A percentile compares a stretch with the other conserved stretches of the same genome.
Evolutionary conservation across 352 stramenopile genomes (phyloP).

Genomic region (Globisporangium polare): DNA sequence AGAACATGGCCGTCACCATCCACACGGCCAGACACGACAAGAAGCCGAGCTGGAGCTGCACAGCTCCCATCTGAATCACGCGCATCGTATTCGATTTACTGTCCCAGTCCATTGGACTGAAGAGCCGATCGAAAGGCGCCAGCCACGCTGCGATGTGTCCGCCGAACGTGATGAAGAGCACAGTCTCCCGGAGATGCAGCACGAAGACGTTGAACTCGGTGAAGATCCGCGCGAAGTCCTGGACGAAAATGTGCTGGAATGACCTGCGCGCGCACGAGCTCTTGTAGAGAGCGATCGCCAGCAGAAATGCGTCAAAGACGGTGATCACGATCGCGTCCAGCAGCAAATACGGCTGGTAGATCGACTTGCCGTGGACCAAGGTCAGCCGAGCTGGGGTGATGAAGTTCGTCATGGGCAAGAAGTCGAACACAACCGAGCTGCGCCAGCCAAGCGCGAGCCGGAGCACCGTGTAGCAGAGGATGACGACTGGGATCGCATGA

Average conservation of each 20-base stretch:
- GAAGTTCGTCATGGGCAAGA: slow-evolving; percentile 35
- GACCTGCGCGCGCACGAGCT: slow-evolving; percentile 21
- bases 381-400: slow-evolving; percentile 27
- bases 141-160: slow-evolving; percentile 31
- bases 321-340: slow-evolving; percentile 22
- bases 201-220: slow-evolving; percentile 46
- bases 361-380: slow-evolving; percentile 13
- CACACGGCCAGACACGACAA: slow-evolving; percentile 25
- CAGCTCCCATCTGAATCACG: slow-evolving; percentile 19
- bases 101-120: slow-evolving; percentile 12
- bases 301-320: slow-evolving; percentile 21
- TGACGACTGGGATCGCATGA: slow-evolving; percentile 10
- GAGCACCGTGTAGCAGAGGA: slow-evolving; percentile 23
- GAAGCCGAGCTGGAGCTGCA: slow-evolving; percentile 30
- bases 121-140: slow-evolving; percentile 24
- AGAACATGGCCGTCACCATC: slow-evolving; percentile 29
- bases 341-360: slow-evolving; percentile 13
- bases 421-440: slow-evolving; percentile 33
- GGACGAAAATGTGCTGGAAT: slow-evolving; percentile 33
- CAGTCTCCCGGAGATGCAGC: slow-evolving; percentile 29
- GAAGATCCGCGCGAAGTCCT: slow-evolving; percentile 34
- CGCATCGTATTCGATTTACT: slow-evolving; percentile 7
- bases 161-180: slow-evolving; percentile 24
- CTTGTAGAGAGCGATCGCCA: slow-evolving; percentile 21
- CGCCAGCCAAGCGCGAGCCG: slow-evolving; percentile 24